Base-by-base conservation (phyloP, 768 basidiomycete genomes). In the Filobasidium wieringae region DNA sequence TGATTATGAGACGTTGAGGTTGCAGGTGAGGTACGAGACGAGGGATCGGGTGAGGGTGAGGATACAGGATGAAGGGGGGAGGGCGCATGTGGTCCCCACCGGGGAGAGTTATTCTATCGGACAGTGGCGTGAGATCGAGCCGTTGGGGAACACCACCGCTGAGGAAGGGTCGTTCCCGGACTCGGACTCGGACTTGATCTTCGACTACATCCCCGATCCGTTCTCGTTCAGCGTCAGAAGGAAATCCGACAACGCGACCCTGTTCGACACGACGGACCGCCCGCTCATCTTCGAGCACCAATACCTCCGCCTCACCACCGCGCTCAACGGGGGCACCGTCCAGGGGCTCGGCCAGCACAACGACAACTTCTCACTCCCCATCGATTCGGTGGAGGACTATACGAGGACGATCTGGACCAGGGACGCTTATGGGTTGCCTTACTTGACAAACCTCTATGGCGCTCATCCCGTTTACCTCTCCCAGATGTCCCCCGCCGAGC, bases 181-280 rank as follows among this genome's bases (percentile, higher is more conserved):
- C 24, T 39, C 49, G 43, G 31, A 47, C 36, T 83, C 83, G 0
- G 85, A 87, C 64, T 76, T 88, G 9, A 74, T 82, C 3, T 87
- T 88, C 76, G 82, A 86, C 67, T 81, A 71, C 51, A 77, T 82
- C 1, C 7, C 77, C 0, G 75, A 76, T 0, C 86, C 87, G 0
- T 88, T 88, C 67, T 81, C 82, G 1, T 88, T 87, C 68, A 88
- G 85, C 85, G 81, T 88, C 61, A 85, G 84, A 1, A 80, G 85
- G 41, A 80, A 81, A 24, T 80, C 81, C 3, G 43, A 84, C 81
- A 52, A 62, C n/a, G 68, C 67, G n/a, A 54, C 70, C 50, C 70
- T 88, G 24, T 87, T 87, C 64, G 85, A 88, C 65, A 87, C 86
- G 0, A 77, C 77, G 1, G 76, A 77, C 8, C 78, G 82, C 63